Conservation (phyloP, 2,329 filamentous ascomycete species). For the Sclerotinia glacialis region DNA sequence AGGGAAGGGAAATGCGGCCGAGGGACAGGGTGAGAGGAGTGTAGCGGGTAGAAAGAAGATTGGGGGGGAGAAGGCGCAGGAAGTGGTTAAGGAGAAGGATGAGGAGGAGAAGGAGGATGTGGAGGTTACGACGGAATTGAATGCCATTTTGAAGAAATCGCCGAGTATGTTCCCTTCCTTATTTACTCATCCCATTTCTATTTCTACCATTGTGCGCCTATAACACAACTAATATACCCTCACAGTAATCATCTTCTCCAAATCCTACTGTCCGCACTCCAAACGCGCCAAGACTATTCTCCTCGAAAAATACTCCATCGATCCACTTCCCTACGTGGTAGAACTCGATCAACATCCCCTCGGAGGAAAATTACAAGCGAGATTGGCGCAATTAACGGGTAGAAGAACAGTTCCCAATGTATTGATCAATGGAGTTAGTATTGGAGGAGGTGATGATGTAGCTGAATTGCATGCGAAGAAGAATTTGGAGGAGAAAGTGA, state of each 20-base stretch:
- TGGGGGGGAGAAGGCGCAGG: slow-evolving; percentile 35
- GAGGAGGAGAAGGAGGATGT: slow-evolving; percentile 56
- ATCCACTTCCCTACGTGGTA: slow-evolving; percentile 79
- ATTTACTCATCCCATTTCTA: neutral
- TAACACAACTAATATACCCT: slow-evolving; percentile 16
- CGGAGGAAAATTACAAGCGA: slow-evolving; percentile 68
- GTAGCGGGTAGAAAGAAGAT: slow-evolving; percentile 53
- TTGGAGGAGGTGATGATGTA: slow-evolving; percentile 88
- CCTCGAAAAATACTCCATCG: slow-evolving; percentile 78
- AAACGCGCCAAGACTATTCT: slow-evolving; percentile 82
- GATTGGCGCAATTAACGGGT: slow-evolving; percentile 70
- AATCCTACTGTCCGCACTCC: slow-evolving; percentile 86
- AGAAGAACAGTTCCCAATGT: slow-evolving; percentile 89
- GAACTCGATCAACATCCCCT: slow-evolving; percentile 83
- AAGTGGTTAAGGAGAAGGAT: slow-evolving; percentile 37
- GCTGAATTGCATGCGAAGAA: slow-evolving; percentile 65
- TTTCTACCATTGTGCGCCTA: neutral
- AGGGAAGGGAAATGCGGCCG: slow-evolving; percentile 41
- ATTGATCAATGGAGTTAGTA: slow-evolving; percentile 80
- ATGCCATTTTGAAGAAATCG: slow-evolving; percentile 75
- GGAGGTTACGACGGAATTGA: slow-evolving; percentile 68
- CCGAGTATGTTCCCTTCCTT: slow-evolving; percentile 60
- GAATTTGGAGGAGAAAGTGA: slow-evolving; percentile 68
- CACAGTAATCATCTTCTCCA: slow-evolving; percentile 93
- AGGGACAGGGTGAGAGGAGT: slow-evolving; percentile 38